Conservation (phyloP, 176 grass and related monocot genomes). For the Stipa capillata region DNA sequence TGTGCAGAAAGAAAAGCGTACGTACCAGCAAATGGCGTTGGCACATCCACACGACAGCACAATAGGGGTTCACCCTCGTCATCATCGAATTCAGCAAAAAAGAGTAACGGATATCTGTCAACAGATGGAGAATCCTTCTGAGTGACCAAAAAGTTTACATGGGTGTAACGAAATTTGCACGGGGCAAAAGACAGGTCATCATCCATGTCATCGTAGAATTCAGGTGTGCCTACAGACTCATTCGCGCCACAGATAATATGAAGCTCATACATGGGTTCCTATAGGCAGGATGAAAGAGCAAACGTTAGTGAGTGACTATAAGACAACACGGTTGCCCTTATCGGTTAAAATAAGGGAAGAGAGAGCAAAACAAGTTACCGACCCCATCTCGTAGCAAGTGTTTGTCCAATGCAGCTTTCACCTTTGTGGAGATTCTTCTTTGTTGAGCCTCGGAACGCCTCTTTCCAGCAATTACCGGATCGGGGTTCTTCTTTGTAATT, state of each 20-base stretch:
- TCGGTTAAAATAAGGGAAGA: neutral
- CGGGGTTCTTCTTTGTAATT: neutral
- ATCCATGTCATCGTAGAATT: neutral
- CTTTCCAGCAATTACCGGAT: neutral
- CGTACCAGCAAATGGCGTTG: conserved; percentile 20
- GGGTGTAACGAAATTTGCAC: neutral
- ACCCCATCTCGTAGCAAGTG: neutral
- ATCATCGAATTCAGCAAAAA: conserved; percentile 29
- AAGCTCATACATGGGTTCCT: conserved; percentile 16
- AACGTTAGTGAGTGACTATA: neutral
- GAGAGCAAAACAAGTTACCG: neutral
- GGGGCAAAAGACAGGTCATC: neutral
- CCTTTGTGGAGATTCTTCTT: neutral
- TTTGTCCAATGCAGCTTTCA: neutral
- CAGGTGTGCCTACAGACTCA: neutral
- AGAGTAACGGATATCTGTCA: neutral
- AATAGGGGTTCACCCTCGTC: neutral
- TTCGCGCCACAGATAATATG: conserved; percentile 20
- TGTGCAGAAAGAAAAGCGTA: neutral
- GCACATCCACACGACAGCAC: conserved; percentile 1
- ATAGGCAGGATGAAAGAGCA: neutral
- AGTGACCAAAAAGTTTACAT: conserved; percentile 24
- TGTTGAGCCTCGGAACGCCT: neutral
- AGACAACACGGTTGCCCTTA: neutral
- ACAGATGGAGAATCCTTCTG: neutral